Evolutionary conservation across 306 rosid genomes (phyloP), one percentile per base, ranked within the genome.

Genomic region (Quercus mongolica): DNA sequence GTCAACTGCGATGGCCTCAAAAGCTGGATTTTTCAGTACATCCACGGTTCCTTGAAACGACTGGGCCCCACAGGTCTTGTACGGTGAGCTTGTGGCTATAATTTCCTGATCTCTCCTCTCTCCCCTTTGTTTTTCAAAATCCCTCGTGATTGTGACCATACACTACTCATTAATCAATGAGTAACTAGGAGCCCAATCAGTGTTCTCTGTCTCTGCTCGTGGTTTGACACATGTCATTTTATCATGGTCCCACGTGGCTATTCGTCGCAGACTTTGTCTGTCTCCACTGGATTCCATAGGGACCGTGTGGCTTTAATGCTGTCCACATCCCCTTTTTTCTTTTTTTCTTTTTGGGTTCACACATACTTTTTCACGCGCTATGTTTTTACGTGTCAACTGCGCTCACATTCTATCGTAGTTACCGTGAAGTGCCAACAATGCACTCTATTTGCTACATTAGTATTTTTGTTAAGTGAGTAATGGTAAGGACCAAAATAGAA

Each of bases 1-100:
- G 68, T 69, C 68, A n/a, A 19, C 68, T 70, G 25, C 67, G 57
- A 55, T 12, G 69, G 55, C 52, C 2, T 58, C 71, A 61, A 52
- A 49, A 38, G 64, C 62, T 72, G 73, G 82, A 71, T 5, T 46
- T 61, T 61, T 59, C 64, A 26, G 72, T 79, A 44, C 64, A 59
- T 79, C 76, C 82, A 61, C 46, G 15, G 12, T 8, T 41, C 3
- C 46, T 8, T 41, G 46, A 8, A 41, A 13, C 3, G 0, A 6
- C 9, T 61, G 65, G 82, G 6, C 25, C 76, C 46, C 46, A 8
- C 11, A 41, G 52, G 63, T 4, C 14, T 8, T 21, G 67, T 7
- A 0, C n/a, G 75, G 18, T n/a, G 18, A 5, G 33, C 77, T 46
- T 30, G 82, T 72, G 82, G 77, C 46, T 46, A n/a, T 14, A 13